These are phyloP conservation scores for Pseudogymnoascus sp. DNA, from an alignment of 2,329 filamentous ascomycete genomes.

Conservation along the genomic window DNA sequence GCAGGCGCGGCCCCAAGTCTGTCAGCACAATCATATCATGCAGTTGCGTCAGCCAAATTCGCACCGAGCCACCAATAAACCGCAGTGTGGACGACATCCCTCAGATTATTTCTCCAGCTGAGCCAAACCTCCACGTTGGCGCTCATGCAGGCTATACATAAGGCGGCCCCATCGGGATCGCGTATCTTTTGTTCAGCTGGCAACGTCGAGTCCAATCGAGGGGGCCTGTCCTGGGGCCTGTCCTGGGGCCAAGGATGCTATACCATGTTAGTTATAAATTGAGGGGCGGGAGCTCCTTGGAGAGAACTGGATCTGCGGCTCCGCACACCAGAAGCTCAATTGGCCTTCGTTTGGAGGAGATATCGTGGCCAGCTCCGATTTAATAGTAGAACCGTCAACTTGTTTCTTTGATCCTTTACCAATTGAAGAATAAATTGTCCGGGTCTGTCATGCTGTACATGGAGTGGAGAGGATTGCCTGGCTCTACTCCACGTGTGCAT, in stretches of 20 bases:
- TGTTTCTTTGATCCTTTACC: neutral
- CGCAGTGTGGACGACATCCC: neutral
- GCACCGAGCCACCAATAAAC: conserved; percentile 7
- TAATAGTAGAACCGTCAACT: neutral
- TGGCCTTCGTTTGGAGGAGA: neutral
- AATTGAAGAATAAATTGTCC: conserved; percentile 7
- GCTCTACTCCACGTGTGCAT: neutral
- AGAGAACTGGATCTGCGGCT: neutral
- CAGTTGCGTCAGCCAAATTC: conserved; percentile 1
- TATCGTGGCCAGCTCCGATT: neutral
- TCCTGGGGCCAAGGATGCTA: conserved; percentile 2
- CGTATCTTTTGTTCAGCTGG: conserved; percentile 8
- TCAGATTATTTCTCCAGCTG: neutral
- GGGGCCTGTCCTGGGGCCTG: conserved; percentile 3
- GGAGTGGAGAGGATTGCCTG: neutral
- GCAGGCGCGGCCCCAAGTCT: neutral
- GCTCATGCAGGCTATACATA: conserved; percentile 8
- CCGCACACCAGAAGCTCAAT: conserved; percentile 4
- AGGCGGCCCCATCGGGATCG: conserved; percentile 7
- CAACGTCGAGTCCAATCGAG: neutral
- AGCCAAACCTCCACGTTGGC: conserved; percentile 4
- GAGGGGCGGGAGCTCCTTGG: neutral
- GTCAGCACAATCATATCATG: conserved; percentile 8
- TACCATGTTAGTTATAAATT: conserved; percentile 2
- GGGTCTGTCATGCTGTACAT: neutral